phyloP scores from a whole-genome alignment of 1,284 basidiomycete genomes.

The Phellinidium pouzarii region DNA sequence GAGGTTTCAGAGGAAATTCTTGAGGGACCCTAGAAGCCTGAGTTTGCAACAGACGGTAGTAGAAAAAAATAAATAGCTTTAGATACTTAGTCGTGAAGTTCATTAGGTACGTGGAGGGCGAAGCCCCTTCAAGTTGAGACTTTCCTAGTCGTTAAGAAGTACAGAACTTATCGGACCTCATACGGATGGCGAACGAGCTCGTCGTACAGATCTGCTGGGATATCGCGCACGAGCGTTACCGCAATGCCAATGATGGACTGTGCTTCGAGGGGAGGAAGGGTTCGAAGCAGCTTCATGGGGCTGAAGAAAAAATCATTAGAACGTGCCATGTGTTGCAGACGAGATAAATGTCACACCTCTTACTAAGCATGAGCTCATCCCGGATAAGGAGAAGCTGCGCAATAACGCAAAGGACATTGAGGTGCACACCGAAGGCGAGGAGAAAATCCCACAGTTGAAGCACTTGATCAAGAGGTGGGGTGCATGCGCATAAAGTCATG shows the following conservation, averaged over 20 bases:
- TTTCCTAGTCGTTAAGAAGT: no score
- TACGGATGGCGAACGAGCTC: conserved; percentile 90
- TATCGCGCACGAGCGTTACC: conserved; percentile 86
- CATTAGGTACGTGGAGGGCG: not conserved
- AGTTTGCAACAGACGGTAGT: not conserved
- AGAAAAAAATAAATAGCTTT: not conserved
- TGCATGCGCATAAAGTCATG: conserved; percentile 92
- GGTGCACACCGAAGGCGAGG: conserved; percentile 90
- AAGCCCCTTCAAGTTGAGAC: not conserved
- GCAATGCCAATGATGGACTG: conserved; percentile 86
- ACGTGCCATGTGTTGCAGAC: conserved; percentile 1
- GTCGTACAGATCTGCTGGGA: conserved; percentile 84
- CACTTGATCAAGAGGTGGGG: conserved; percentile 91
- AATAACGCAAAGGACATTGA: conserved; percentile 94
- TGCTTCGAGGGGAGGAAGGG: conserved; percentile 88
- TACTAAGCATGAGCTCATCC: conserved; percentile 78
- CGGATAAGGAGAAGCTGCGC: conserved; percentile 89
- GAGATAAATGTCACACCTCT: conserved; percentile 50
- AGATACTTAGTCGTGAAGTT: not conserved
- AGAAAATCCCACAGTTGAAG: conserved; percentile 96
- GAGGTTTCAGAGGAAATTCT: no score
- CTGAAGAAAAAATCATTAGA: conserved; percentile 35
- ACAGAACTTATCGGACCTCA: conserved; percentile 35
- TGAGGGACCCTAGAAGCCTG: no score
- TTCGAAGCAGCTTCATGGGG: conserved; percentile 93